Percentiles rank a stretch among this genome's conserved stretches.
These are phyloP conservation scores for Lipomyces sp. DNA, from an alignment of 805 yeast species.

Conservation along the genomic window DNA sequence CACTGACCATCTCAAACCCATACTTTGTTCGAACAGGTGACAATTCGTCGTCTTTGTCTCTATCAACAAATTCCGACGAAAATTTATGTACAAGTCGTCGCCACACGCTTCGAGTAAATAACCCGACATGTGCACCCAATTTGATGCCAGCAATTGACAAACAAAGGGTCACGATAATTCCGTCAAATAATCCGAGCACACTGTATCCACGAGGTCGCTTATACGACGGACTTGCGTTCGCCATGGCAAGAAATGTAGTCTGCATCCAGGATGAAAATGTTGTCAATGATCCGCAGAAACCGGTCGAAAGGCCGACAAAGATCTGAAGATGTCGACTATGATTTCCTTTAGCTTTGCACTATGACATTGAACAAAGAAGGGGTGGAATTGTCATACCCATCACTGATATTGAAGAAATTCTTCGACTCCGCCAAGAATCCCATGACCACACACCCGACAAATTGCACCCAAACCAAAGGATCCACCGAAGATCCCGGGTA, in stretches of 20 bases:
- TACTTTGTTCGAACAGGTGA: background rate
- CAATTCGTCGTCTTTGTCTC: background rate
- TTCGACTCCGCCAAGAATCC: slow-evolving; percentile 32
- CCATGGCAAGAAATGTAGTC: slow-evolving; percentile 35
- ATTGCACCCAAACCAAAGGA: slow-evolving; percentile 39
- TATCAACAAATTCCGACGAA: background rate
- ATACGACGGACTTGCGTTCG: slow-evolving; percentile 27
- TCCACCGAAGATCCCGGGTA: slow-evolving; percentile 34
- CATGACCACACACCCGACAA: slow-evolving; percentile 40
- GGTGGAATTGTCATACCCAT: slow-evolving; percentile 8
- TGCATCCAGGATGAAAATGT: slow-evolving; percentile 42
- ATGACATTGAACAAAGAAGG: background rate
- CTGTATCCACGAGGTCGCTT: slow-evolving; percentile 37
- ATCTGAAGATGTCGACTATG: slow-evolving; percentile 22
- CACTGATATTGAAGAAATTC: slow-evolving; percentile 18
- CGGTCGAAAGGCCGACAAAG: slow-evolving; percentile 38
- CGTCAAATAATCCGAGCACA: slow-evolving; percentile 35
- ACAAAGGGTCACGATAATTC: slow-evolving; percentile 33
- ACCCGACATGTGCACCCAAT: slow-evolving; percentile 36
- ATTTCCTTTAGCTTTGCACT: background rate
- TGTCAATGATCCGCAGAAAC: slow-evolving; percentile 42
- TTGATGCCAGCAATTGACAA: slow-evolving; percentile 35
- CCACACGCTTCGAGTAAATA: slow-evolving; percentile 7
- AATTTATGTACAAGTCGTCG: background rate
- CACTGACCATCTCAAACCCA: slow-evolving; percentile 16